Evolutionary conservation across 163 green algal species (phyloP).

Genomic region (Dunaliella salina): DNA sequence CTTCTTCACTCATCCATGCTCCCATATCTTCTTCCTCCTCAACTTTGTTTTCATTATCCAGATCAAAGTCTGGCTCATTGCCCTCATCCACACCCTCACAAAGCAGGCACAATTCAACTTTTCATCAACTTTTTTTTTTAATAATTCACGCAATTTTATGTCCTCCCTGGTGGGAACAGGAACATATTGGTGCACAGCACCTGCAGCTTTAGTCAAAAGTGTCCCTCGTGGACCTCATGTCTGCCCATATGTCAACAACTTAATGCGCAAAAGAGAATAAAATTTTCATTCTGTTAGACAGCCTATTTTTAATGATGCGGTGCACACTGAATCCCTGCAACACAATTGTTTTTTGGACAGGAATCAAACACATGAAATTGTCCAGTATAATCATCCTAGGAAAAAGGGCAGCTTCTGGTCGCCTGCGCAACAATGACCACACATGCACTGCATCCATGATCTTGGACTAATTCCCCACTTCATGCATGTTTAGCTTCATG

Average conservation of each 20-base stretch:
- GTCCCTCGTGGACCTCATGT: neutral
- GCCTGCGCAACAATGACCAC: neutral
- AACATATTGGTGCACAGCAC: neutral
- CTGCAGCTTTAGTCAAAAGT: neutral
- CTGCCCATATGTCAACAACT: neutral
- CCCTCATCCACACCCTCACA: neutral
- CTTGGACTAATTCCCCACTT: neutral
- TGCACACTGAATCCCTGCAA: constrained; percentile 2
- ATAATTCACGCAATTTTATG: neutral
- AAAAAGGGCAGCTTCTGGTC: neutral
- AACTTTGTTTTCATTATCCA: neutral
- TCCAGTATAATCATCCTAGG: neutral
- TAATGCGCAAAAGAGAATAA: neutral
- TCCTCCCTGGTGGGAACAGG: neutral
- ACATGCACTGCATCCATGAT: neutral
- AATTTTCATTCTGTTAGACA: neutral
- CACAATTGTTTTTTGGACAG: neutral
- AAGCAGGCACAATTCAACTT: neutral
- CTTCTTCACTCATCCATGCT: neutral
- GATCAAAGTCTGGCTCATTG: neutral
- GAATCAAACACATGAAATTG: neutral
- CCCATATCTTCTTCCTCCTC: neutral
- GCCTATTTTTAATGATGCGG: neutral
- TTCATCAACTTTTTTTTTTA: neutral
- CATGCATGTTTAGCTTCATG: neutral